phyloP scores from a whole-genome alignment of 2,329 filamentous ascomycete genomes.

The Fusarium scirpi region DNA sequence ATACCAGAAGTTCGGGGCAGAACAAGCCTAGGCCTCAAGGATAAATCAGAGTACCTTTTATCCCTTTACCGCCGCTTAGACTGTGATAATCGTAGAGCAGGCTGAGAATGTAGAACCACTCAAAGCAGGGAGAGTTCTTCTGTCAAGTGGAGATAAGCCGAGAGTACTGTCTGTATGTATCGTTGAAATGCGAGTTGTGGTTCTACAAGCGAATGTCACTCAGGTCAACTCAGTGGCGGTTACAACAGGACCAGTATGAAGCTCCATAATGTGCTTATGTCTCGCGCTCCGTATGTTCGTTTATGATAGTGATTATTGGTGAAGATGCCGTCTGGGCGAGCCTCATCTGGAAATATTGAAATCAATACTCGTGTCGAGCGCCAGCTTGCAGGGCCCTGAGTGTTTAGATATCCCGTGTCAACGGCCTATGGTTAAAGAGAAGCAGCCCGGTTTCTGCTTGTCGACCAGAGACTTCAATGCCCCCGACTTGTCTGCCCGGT shows the following conservation, averaged over 20 bases:
- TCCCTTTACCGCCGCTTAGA: slow-evolving; percentile 16
- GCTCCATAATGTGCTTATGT: slow-evolving; percentile 2
- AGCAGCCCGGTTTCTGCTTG: neutral
- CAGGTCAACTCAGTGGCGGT: slow-evolving; percentile 8
- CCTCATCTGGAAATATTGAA: slow-evolving; percentile 1
- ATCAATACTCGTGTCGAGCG: neutral
- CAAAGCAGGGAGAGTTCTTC: neutral
- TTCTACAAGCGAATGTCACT: slow-evolving; percentile 9
- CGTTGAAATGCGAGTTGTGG: neutral
- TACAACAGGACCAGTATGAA: neutral
- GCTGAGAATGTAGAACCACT: neutral
- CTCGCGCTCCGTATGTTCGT: neutral
- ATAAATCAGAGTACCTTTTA: neutral
- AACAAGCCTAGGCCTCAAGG: slow-evolving; percentile 4
- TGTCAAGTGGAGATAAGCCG: slow-evolving; percentile 10
- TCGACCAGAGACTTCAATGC: neutral
- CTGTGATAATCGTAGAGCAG: neutral
- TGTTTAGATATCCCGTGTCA: neutral
- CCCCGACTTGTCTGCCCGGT: neutral
- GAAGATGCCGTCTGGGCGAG: neutral
- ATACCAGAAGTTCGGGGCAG: slow-evolving; percentile 1
- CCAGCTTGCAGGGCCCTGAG: neutral
- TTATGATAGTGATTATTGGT: slow-evolving; percentile 10
- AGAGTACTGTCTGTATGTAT: neutral
- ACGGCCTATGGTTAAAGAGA: neutral